A percentile compares a stretch with the other conserved stretches of the same genome.
Evolutionary conservation across 2,329 filamentous ascomycete species (phyloP).

Genomic region (Monilinia vaccinii-corymbosi): DNA sequence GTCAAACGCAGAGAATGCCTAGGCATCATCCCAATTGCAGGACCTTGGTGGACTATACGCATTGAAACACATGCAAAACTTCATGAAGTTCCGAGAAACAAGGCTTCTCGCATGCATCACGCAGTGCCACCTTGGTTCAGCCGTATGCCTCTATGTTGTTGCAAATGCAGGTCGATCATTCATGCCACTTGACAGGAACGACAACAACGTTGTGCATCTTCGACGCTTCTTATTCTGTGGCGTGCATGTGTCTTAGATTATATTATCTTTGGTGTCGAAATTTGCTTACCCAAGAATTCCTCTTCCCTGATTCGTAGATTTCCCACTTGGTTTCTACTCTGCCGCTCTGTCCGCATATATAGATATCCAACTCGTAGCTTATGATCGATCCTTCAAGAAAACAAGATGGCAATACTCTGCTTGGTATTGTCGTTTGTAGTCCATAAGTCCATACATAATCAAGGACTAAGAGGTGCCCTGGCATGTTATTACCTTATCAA

Average conservation of each 20-base stretch:
- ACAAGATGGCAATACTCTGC: background rate
- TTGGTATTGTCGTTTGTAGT: background rate
- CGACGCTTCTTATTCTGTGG: background rate
- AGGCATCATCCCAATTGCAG: background rate
- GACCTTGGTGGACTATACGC: background rate
- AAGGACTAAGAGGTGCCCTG: background rate
- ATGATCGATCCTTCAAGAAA: constrained; percentile 5
- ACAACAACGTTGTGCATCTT: background rate
- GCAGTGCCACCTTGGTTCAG: background rate
- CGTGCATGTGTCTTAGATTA: constrained; percentile 5
- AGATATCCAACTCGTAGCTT: background rate
- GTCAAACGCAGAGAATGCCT: background rate
- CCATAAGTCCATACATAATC: background rate
- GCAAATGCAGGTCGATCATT: background rate
- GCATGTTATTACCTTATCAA: background rate
- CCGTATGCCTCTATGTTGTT: background rate
- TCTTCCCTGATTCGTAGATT: constrained; percentile 7
- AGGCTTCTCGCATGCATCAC: background rate
- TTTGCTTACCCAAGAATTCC: background rate
- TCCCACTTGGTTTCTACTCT: constrained; percentile 1
- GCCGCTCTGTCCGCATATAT: constrained; percentile 4
- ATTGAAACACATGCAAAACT: background rate
- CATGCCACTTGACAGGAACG: background rate
- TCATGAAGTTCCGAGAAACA: background rate
- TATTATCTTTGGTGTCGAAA: background rate